Evolutionary conservation across 495 filamentous ascomycete species (phyloP).

Genomic region (Trichoderma gamsii): DNA sequence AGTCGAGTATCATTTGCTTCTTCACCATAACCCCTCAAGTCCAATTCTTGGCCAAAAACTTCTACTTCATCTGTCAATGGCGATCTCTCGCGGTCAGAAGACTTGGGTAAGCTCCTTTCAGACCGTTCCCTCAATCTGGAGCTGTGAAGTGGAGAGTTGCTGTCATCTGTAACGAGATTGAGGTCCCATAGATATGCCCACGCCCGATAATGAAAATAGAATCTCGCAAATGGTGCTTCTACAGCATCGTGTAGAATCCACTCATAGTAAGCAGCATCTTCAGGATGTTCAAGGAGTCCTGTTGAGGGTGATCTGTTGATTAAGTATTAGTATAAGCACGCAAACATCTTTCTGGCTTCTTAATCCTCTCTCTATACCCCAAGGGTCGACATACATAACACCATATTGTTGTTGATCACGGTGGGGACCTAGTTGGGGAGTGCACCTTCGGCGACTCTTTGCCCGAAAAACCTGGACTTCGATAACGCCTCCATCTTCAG

Average conservation of each 20-base stretch:
- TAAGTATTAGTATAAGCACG: neutral
- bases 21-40: too few species aligned
- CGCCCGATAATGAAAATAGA: slow-evolving; percentile 46
- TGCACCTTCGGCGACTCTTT: slow-evolving; percentile 28
- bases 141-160: neutral
- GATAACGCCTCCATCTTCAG: slow-evolving; percentile 47
- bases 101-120: neutral
- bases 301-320: slow-evolving; percentile 29
- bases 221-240: slow-evolving; percentile 41
- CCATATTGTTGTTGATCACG: neutral
- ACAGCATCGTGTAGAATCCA: slow-evolving; percentile 42
- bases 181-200: slow-evolving; percentile 36
- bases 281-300: slow-evolving; percentile 42
- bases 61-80: too few species aligned
- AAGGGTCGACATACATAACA: neutral
- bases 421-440: slow-evolving; percentile 26
- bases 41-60: too few species aligned
- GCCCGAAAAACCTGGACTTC: slow-evolving; percentile 47
- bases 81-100: too few species aligned
- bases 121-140: neutral
- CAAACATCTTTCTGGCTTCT: neutral
- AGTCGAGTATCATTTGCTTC: too few species aligned
- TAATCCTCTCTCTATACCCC: neutral
- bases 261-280: slow-evolving; percentile 42
- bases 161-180: slow-evolving; percentile 26